Base-by-base conservation (phyloP, 106 monocot genomes). In the Acanthochlamys bracteata region DNA sequence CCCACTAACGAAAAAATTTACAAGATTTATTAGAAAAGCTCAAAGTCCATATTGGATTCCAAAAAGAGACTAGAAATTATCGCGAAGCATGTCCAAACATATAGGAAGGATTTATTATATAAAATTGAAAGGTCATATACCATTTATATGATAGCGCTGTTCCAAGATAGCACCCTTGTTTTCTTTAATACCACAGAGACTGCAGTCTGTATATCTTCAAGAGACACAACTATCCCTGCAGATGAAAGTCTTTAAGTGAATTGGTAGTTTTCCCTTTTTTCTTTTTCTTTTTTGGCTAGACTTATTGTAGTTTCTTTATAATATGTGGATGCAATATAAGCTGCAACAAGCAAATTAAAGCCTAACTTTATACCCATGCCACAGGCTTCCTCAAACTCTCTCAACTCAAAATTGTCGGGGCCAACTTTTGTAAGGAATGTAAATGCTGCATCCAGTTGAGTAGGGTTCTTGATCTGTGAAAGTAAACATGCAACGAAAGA, bases 221-320 rank as follows among this genome's bases (percentile, higher is more conserved):
- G n/a, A 63, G 92, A 84, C 60, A 98, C 92, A 62, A 79, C 85
- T 10, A 92, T 83, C 13, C 98, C 92, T 98, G 75, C 65, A 81
- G 49, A 12, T 4, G 9, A 49, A 49, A 33, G 33, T 1, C 33
- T 33, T 33, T 6, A 1, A 33, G 33, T 33, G 6, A 33, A 33
- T 33, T 33, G 4, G 33, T 33, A 33, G 33, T 33, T 33, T 33
- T 33, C 6, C 33, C 33, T 33, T 33, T 33, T 33, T 33, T 6
- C 33, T 33, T 33, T 33, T 33, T 33, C 6, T 33, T 33, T 33
- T 33, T 33, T 1, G 33, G 33, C 6, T 33, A 33, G 33, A 33
- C n/a, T n/a, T n/a, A n/a, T n/a, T n/a, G n/a, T n/a, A n/a, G n/a
- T n/a, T n/a, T n/a, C n/a, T n/a, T n/a, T n/a, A n/a, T n/a, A n/a